Percentiles rank a stretch among this genome's conserved stretches.
These are phyloP conservation scores for bread wheat (Triticum aestivum) DNA, from an alignment of 176 grass and related monocot genomes.

Conservation along the genomic window DNA sequence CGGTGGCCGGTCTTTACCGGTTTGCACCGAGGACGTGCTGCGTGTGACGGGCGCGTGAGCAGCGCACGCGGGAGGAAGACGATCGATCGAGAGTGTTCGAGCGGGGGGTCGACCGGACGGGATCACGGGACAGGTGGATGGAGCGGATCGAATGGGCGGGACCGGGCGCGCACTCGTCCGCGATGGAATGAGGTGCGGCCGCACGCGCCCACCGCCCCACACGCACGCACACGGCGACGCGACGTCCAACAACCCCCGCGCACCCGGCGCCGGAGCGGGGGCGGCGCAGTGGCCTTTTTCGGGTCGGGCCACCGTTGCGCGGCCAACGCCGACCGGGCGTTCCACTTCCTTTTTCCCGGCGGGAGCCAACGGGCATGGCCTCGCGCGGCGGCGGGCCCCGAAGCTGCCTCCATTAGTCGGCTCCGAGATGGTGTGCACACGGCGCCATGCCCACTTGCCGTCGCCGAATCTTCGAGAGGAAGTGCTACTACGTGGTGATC, in stretches of 20 bases:
- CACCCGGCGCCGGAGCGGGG: neutral
- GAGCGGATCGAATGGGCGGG: neutral
- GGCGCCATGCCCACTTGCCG: too few species aligned
- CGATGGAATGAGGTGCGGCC: neutral
- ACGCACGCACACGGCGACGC: neutral
- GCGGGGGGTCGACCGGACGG: neutral
- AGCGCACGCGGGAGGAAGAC: neutral
- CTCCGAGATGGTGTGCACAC: too few species aligned
- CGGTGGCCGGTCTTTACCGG: neutral
- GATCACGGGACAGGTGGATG: neutral
- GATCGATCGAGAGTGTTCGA: neutral
- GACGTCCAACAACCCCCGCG: constrained; percentile 3
- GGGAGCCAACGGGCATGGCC: too few species aligned
- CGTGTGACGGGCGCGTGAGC: neutral
- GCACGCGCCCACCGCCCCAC: neutral
- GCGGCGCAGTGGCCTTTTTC: too few species aligned
- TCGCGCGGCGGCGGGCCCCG: too few species aligned
- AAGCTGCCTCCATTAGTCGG: too few species aligned
- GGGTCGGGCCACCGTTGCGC: too few species aligned
- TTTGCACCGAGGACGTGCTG: neutral
- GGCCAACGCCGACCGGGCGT: too few species aligned
- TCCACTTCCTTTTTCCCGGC: too few species aligned
- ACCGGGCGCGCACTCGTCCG: neutral
- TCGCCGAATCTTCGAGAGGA: too few species aligned
- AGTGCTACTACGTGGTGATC: too few species aligned